A percentile compares a stretch with the other conserved stretches of the same genome.
Evolutionary conservation across 139 green algal species (phyloP).

Genomic region (Penium margaritaceum): DNA sequence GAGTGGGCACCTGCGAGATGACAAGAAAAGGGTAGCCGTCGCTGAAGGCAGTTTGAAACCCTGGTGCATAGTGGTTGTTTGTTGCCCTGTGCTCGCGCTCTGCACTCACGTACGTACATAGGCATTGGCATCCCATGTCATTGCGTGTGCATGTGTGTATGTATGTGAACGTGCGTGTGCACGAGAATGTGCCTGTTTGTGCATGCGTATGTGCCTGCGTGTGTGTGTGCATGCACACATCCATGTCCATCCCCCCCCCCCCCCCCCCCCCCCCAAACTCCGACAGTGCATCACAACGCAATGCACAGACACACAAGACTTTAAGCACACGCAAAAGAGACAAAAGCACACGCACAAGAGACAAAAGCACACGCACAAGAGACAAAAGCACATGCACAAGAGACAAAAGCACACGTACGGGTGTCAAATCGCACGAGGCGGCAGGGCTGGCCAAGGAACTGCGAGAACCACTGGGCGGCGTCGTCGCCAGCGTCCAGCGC

Average conservation of each 20-base stretch:
- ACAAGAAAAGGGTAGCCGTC: constrained; percentile 65
- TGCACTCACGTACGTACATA: no score
- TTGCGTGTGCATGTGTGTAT: no score
- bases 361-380: neutral
- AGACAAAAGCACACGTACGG: constrained; percentile 13
- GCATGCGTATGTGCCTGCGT: neutral
- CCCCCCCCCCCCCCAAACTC: neutral
- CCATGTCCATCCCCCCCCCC: neutral
- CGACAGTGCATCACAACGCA: no score
- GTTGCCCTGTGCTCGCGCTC: no score
- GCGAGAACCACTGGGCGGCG: constrained; percentile 59
- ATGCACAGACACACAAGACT: no score
- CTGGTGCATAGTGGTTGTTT: constrained; percentile 46
- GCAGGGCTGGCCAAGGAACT: constrained; percentile 54
- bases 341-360: neutral
- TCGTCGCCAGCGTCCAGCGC: constrained; percentile 58
- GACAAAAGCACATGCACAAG: neutral
- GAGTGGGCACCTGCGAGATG: constrained; percentile 50
- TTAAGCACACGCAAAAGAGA: no score
- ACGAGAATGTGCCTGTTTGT: neutral
- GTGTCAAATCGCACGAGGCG: constrained; percentile 54
- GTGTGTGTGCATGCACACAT: neutral
- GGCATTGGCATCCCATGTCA: no score
- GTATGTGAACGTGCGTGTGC: neutral
- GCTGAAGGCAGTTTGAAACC: constrained; percentile 54